Percentiles rank a stretch among this genome's conserved stretches.
Evolutionary conservation across 73 alveolate species (phyloP).

Genomic region (Blepharisma japonicum): DNA sequence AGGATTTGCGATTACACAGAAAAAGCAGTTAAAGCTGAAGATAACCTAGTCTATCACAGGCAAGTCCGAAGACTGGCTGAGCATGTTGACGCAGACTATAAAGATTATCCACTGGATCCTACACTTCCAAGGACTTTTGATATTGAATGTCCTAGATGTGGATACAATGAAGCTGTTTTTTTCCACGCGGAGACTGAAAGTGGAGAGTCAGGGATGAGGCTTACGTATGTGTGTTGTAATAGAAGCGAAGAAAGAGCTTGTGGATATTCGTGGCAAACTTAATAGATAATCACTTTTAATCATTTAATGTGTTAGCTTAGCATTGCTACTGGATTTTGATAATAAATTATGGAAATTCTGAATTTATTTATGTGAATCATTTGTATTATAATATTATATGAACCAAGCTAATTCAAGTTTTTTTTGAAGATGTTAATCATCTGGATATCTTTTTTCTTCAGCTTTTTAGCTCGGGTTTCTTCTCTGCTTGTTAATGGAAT

Average conservation of each 20-base stretch:
- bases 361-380: no score
- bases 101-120: conserved; percentile 50
- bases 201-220: conserved; percentile 47
- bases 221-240: conserved; percentile 44
- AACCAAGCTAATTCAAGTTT: no score
- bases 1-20: conserved; percentile 48
- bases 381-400: no score
- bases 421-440: no score
- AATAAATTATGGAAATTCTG: no score
- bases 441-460: no score
- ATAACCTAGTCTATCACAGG: conserved; percentile 15
- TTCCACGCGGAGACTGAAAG: conserved; percentile 33
- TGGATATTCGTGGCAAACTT: conserved; percentile 34
- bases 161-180: conserved; percentile 43
- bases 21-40: conserved; percentile 36
- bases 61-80: conserved; percentile 23
- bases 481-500: no score
- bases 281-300: neutral
- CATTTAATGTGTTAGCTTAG: no score
- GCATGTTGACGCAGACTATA: conserved; percentile 33
- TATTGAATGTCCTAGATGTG: conserved; percentile 34
- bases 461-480: no score
- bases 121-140: conserved; percentile 38
- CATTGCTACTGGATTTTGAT: no score
- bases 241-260: conserved; percentile 29